A percentile compares a stretch with the other conserved stretches of the same genome.
Conservation (phyloP, 2,329 filamentous ascomycete species). For the Cladophialophora chaetospira region DNA sequence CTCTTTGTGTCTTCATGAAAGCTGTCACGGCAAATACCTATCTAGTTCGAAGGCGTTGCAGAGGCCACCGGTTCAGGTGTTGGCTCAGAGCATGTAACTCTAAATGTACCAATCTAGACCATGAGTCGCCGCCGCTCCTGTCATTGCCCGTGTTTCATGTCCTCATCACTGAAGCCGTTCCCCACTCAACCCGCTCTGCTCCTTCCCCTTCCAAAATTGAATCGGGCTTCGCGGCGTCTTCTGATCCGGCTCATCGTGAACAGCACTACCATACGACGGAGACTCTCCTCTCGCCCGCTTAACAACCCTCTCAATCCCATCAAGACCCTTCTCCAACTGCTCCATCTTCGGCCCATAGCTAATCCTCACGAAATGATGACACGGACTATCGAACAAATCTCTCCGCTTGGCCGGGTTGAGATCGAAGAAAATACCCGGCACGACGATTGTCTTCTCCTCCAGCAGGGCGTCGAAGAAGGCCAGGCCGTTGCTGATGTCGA, state of each 20-base stretch:
- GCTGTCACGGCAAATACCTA: slow-evolving; percentile 1
- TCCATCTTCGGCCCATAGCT: slow-evolving; percentile 81
- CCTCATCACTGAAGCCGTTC: background rate
- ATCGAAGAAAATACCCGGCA: slow-evolving; percentile 97
- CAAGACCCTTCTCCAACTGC: slow-evolving; percentile 72
- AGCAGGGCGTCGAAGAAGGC: slow-evolving; percentile 97
- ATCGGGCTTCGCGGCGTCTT: slow-evolving; percentile 13
- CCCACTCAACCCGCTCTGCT: slow-evolving; percentile 1
- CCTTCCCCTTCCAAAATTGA: slow-evolving; percentile 8
- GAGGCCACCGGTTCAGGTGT: slow-evolving; percentile 1
- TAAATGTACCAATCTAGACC: slow-evolving; percentile 13
- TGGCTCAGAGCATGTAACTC: slow-evolving; percentile 11
- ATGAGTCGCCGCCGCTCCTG: background rate
- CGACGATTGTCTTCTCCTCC: slow-evolving; percentile 92
- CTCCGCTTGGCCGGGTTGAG: slow-evolving; percentile 85
- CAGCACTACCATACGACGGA: slow-evolving; percentile 19
- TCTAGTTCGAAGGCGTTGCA: slow-evolving; percentile 8
- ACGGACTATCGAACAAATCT: slow-evolving; percentile 91
- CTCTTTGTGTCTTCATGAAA: background rate
- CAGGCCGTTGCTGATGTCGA: slow-evolving; percentile 80
- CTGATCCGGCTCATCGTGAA: slow-evolving; percentile 25
- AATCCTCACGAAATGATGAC: slow-evolving; percentile 86
- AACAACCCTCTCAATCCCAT: slow-evolving; percentile 81
- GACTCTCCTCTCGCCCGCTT: slow-evolving; percentile 46
- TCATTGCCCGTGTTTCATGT: background rate